Evolutionary conservation across 768 basidiomycete species (phyloP), one percentile per base, ranked within the genome.

Genomic region (Phaeotremella skinneri): DNA sequence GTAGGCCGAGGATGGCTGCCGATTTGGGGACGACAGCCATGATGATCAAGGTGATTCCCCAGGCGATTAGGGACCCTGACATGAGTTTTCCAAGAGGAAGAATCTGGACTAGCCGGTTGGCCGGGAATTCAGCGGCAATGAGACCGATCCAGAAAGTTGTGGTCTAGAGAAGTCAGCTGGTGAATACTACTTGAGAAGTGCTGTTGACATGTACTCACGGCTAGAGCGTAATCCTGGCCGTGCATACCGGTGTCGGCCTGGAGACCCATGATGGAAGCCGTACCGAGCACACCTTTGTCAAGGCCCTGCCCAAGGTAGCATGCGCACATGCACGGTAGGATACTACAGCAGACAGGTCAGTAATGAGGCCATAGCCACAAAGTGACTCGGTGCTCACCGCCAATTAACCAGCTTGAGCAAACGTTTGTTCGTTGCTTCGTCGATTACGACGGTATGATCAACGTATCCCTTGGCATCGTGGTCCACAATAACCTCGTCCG

Each of bases 351-450:
- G 26, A 52, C 57, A 63, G 49, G 59, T 59, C 34, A 63, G n/a
- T 7, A 57, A 57, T 21, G 58, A 39, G 5, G 58, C 48, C 2
- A 56, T 63, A 34, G 26, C 29, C 3, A 42, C 6, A 21, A 17
- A 21, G 21, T 25, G 37, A 32, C 26, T 21, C 11, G 4, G 11
- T 1, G 55, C 54, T 42, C 43, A 60, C 32, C 81, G 79, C 58
- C 79, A 81, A 66, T 82, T 79, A 17, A 82, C 73, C 79, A 80
- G 79, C 79, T 80, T 79, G 23, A 80, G 76, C 48, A 83, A 67
- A 13, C 81, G 77, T 47, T 49, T 55, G 42, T 55, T 55, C n/a
- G 26, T 37, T 3, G 39, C 54, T 30, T 55, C 54, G 30, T 43
- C 39, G 42, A 55, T 55, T 20, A 47, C 42, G 17, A 55, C 17